Evolutionary conservation across 148 eudicot genomes (phyloP), one percentile per base, ranked within the genome.

Genomic region (Limonium bicolor): DNA sequence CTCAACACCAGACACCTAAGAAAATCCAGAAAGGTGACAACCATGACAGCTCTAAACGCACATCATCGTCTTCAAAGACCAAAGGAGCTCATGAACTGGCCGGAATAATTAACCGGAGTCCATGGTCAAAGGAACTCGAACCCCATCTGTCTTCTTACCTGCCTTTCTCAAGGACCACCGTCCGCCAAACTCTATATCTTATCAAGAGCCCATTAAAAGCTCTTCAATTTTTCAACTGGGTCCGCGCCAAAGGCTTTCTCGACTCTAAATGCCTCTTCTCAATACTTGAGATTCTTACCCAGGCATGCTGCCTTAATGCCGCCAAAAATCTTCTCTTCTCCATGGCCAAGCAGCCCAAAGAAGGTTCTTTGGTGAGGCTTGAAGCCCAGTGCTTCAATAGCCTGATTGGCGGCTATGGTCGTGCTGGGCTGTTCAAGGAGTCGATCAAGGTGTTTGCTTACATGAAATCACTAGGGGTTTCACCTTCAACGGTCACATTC

Each of bases 141-240:
- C 8, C 65, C 12, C 29, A 58, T 7, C 45, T 19, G 25, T 54
- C 46, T 29, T n/a, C n/a, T n/a, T n/a, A n/a, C n/a, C n/a, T n/a
- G n/a, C n/a, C n/a, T n/a, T 62, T 70, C 50, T 65, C 71, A 23
- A 56, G 50, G 21, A 70, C 76, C 36, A 45, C 58, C 32, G 49
- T 70, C 51, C 69, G 65, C 58, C 71, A 61, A 19, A 57, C 67
- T 15, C 62, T 65, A 33, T 64, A 51, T 55, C 54, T 53, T 46
- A 57, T 70, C 27, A 49, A 53, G 25, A 23, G 29, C 51, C 67
- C 71, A 0, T 54, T 66, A 6, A 57, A 61, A 53, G 63, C 71
- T 30, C 61, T 70, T 16, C 58, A 55, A 11, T 70, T 70, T 54
- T 65, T 70, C 59, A 56, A 65, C 44, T 65, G 67, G 64, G 41